These are phyloP conservation scores for Helicocarpus griseus DNA, from an alignment of 2,329 filamentous ascomycete species.

Conservation along the genomic window DNA sequence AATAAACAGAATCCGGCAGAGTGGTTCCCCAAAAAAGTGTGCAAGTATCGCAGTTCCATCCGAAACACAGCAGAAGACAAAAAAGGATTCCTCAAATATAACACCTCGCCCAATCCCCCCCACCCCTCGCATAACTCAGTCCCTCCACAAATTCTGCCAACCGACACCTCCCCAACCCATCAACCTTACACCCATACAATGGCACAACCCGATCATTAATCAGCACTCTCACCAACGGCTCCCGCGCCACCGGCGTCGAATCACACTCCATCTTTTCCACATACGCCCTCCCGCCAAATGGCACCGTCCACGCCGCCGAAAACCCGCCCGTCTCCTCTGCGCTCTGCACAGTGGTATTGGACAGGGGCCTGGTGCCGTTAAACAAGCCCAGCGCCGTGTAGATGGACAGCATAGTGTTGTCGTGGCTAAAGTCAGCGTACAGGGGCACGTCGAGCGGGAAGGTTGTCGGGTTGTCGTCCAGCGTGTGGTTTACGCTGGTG, in stretches of 20 bases:
- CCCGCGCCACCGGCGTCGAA: slow-evolving; percentile 22
- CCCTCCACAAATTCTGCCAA: slow-evolving; percentile 63
- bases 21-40: too few species aligned
- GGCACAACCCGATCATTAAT: slow-evolving; percentile 76
- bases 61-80: neutral
- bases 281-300: slow-evolving; percentile 72
- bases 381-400: slow-evolving; percentile 72
- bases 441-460: slow-evolving; percentile 62
- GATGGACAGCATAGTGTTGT: slow-evolving; percentile 74
- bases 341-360: slow-evolving; percentile 39
- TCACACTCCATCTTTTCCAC: slow-evolving; percentile 76
- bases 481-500: slow-evolving; percentile 67
- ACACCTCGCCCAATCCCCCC: slow-evolving; percentile 66
- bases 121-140: slow-evolving; percentile 60
- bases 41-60: neutral
- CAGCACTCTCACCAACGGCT: slow-evolving; percentile 68
- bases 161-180: slow-evolving; percentile 60
- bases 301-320: slow-evolving; percentile 67
- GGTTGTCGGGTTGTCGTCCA: slow-evolving; percentile 56
- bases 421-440: slow-evolving; percentile 87
- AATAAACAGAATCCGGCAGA: too few species aligned
- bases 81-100: slow-evolving; percentile 17
- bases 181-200: slow-evolving; percentile 59
- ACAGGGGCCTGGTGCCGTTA: slow-evolving; percentile 50
- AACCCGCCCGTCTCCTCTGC: slow-evolving; percentile 54